A percentile compares a stretch with the other conserved stretches of the same genome.
These are phyloP conservation scores for Solanum chilense DNA, from an alignment of 257 asterid genomes.

Conservation along the genomic window DNA sequence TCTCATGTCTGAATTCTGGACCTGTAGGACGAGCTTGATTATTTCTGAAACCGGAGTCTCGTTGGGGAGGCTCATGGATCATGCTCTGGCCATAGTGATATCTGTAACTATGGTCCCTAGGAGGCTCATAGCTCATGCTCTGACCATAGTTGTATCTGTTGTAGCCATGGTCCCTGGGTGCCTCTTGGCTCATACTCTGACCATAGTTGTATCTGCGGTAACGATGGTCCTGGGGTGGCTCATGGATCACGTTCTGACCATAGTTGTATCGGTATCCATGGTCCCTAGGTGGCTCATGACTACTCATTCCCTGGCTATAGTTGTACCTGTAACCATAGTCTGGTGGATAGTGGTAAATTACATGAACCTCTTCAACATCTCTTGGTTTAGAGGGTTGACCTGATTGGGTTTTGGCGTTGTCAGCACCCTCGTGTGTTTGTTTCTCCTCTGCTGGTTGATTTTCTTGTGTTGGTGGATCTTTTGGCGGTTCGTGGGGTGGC, in stretches of 20 bases:
- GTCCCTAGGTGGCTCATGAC: not conserved
- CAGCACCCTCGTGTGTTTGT: constrained; percentile 11
- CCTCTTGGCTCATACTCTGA: not conserved
- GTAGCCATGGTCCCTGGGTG: constrained; percentile 20
- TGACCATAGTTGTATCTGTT: constrained; percentile 10
- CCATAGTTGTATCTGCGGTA: constrained; percentile 13
- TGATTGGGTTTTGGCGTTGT: constrained; percentile 13
- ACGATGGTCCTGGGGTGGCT: constrained; percentile 19
- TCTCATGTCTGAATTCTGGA: constrained; percentile 9
- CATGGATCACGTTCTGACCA: constrained; percentile 12
- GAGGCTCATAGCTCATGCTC: not conserved
- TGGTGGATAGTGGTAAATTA: constrained; percentile 56
- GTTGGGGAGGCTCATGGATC: not conserved
- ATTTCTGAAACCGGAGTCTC: constrained; percentile 12
- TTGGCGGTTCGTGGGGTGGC: constrained; percentile 25
- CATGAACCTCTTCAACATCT: constrained; percentile 61
- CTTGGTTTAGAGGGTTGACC: constrained; percentile 24
- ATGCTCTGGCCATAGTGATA: constrained; percentile 10
- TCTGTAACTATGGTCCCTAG: not conserved
- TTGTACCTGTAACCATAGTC: constrained; percentile 33
- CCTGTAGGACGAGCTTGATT: not conserved
- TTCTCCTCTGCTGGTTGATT: constrained; percentile 15
- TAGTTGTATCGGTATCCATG: not conserved
- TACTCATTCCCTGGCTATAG: constrained; percentile 2
- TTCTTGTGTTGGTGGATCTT: constrained; percentile 26